A percentile compares a stretch with the other conserved stretches of the same genome.
These are phyloP conservation scores for Xylaria curta DNA, from an alignment of 495 filamentous ascomycete species.

Conservation along the genomic window DNA sequence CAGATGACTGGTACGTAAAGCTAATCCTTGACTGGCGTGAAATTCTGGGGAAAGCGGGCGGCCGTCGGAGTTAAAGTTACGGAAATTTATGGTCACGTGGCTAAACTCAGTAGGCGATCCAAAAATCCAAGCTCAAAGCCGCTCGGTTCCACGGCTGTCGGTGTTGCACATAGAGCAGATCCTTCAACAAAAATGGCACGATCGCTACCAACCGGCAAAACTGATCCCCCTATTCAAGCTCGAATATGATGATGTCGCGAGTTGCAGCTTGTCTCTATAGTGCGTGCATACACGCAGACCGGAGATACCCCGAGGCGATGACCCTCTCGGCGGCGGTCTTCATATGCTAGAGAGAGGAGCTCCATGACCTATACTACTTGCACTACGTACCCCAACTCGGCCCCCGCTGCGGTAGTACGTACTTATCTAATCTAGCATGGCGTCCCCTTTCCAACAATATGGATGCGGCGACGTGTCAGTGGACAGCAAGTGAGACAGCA, in stretches of 20 bases:
- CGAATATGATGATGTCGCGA: not conserved
- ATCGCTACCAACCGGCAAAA: constrained; percentile 1
- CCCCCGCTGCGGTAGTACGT: not conserved
- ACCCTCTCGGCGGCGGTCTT: not conserved
- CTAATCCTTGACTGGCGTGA: not conserved
- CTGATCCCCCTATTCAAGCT: not conserved
- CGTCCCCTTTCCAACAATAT: not conserved
- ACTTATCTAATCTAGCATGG: not conserved
- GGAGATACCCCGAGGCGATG: not conserved
- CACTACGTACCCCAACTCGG: not conserved
- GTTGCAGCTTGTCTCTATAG: not conserved
- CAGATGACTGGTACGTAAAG: constrained; percentile 11
- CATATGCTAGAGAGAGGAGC: not conserved
- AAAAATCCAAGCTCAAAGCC: constrained; percentile 11
- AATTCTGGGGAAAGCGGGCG: constrained; percentile 13
- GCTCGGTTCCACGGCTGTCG: constrained; percentile 22
- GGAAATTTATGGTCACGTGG: constrained; percentile 1
- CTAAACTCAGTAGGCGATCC: not conserved
- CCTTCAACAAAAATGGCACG: not conserved
- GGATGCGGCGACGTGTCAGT: not conserved
- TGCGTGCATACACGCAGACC: not conserved
- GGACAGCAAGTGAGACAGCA: not conserved
- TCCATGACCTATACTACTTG: not conserved
- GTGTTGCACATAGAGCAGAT: constrained; percentile 4
- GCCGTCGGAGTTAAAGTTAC: not conserved